Percentiles rank a stretch among this genome's conserved stretches.
phyloP scores from a whole-genome alignment of 108 stramenopile species.

The Discostella stelligeroides region DNA sequence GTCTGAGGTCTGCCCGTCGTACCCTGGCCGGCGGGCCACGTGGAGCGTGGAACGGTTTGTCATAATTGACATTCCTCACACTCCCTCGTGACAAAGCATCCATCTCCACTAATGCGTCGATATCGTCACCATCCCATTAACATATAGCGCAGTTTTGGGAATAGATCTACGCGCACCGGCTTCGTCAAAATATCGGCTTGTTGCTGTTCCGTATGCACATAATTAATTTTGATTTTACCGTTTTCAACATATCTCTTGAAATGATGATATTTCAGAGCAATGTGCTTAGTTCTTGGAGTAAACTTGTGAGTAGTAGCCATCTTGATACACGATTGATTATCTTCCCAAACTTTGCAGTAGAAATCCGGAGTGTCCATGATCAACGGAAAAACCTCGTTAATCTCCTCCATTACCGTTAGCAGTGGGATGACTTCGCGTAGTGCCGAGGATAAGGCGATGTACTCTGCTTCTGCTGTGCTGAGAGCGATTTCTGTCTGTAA shows the following conservation, averaged over 20 bases:
- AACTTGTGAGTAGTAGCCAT: slow-evolving; percentile 29
- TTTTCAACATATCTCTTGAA: slow-evolving; percentile 20
- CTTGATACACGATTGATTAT: slow-evolving; percentile 22
- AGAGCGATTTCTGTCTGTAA: slow-evolving; percentile 17
- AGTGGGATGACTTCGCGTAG: slow-evolving; percentile 15
- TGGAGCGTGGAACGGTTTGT: no score
- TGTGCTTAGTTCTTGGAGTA: slow-evolving; percentile 51
- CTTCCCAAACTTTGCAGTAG: no score
- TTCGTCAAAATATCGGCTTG: slow-evolving; percentile 48
- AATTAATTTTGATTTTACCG: not conserved
- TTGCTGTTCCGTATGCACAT: slow-evolving; percentile 27
- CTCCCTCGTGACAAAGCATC: slow-evolving; percentile 4
- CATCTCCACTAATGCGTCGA: not conserved
- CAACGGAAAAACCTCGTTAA: slow-evolving; percentile 1
- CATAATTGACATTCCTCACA: no score
- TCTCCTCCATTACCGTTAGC: slow-evolving; percentile 3
- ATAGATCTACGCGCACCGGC: slow-evolving; percentile 7
- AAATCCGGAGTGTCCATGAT: not conserved
- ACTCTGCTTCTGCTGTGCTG: slow-evolving; percentile 16
- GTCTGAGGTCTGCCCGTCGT: no score
- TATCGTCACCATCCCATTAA: no score
- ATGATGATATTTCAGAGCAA: slow-evolving; percentile 39
- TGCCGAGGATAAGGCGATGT: slow-evolving; percentile 14
- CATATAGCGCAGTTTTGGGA: no score
- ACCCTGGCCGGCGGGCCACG: no score